These are phyloP conservation scores for Populus hybrid DNA, from an alignment of 441 rosid genomes.

Conservation along the genomic window DNA sequence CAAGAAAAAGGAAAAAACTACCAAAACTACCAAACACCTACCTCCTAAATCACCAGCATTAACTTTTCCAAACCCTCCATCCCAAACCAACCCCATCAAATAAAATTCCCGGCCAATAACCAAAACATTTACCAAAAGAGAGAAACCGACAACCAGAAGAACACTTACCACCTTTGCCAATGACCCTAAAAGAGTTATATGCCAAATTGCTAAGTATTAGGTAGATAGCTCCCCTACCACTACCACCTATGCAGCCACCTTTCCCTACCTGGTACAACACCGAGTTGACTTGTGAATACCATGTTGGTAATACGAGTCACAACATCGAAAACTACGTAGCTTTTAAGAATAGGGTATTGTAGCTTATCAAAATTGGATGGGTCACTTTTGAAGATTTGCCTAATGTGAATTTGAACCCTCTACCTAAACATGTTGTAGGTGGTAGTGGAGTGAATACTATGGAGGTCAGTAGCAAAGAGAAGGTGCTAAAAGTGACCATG, in stretches of 20 bases:
- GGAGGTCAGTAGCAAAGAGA: background rate
- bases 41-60: background rate
- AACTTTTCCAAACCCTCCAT: background rate
- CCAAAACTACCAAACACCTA: background rate
- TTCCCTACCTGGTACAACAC: background rate
- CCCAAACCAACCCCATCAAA: background rate
- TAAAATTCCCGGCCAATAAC: background rate
- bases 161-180: background rate
- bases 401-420: background rate
- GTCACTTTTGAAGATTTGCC: background rate
- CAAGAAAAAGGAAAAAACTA: accelerated
- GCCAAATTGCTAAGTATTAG: background rate
- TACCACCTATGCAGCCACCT: background rate
- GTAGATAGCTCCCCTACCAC: background rate
- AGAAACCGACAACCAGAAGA: background rate
- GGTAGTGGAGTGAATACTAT: no score
- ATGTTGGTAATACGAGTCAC: background rate
- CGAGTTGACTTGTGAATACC: background rate
- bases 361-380: background rate
- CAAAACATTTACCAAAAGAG: background rate
- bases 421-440: background rate
- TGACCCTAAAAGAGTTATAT: background rate
- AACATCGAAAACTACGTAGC: accelerated
- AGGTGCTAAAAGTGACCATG: background rate
- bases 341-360: no score